Conservation (phyloP, 164 flowering plant genomes). For the Magnolia sinica region DNA sequence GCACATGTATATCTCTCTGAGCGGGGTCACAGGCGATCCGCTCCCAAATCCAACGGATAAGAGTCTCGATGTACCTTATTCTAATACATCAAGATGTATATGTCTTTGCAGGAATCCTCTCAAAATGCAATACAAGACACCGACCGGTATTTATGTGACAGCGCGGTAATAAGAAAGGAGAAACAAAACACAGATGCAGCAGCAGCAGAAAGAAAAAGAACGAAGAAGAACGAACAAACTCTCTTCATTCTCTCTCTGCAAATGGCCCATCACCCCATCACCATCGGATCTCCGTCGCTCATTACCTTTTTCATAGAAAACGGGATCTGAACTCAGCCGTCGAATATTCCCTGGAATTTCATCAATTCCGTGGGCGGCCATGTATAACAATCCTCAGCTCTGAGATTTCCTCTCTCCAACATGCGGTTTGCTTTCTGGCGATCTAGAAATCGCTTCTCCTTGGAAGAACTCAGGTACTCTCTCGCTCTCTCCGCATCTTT, state of each 20-base stretch:
- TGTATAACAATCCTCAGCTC: constrained; percentile 6
- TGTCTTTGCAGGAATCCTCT: too few relatives aligned
- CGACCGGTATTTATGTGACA: too few relatives aligned
- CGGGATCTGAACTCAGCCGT: not conserved
- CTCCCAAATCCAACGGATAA: too few relatives aligned
- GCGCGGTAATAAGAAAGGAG: not conserved
- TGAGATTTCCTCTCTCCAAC: constrained; percentile 22
- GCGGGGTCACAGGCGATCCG: too few relatives aligned
- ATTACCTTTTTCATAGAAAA: not conserved
- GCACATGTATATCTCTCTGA: too few relatives aligned
- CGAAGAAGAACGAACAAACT: not conserved
- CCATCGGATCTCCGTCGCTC: not conserved
- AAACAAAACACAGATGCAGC: not conserved
- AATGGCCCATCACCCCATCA: not conserved
- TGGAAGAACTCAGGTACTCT: constrained; percentile 75
- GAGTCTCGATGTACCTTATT: too few relatives aligned
- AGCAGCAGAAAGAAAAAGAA: not conserved
- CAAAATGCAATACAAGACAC: too few relatives aligned
- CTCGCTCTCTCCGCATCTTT: not conserved
- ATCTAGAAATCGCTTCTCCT: constrained; percentile 80
- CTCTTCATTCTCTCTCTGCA: not conserved
- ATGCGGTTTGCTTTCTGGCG: constrained; percentile 96
- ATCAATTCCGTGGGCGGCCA: not conserved
- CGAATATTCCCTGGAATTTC: not conserved
- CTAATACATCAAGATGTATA: too few relatives aligned